Evolutionary conservation across 257 asterid genomes (phyloP).

Genomic region (Echium plantagineum): DNA sequence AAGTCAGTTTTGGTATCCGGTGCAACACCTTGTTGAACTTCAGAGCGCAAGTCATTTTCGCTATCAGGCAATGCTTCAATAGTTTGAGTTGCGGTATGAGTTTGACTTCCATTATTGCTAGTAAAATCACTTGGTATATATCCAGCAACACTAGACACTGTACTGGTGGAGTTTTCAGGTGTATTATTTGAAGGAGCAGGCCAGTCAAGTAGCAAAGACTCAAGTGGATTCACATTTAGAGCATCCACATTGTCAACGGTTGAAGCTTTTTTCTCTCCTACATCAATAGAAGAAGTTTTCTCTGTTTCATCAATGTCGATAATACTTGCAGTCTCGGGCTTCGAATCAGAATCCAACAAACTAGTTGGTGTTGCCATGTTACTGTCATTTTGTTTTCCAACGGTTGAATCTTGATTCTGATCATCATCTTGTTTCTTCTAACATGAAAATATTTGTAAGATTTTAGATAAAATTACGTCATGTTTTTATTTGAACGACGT

Average conservation of each 20-base stretch:
- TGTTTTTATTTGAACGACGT: neutral
- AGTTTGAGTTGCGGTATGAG: constrained; percentile 8
- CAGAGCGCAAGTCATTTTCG: constrained; percentile 6
- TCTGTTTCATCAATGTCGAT: neutral
- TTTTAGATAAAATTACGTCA: neutral
- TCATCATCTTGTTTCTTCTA: constrained; percentile 40
- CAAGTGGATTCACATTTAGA: constrained; percentile 29
- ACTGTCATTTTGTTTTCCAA: neutral
- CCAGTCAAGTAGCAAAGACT: constrained; percentile 44
- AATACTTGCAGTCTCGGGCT: neutral
- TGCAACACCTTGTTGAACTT: constrained; percentile 18
- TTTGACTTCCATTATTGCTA: constrained; percentile 12
- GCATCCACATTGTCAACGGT: constrained; percentile 10
- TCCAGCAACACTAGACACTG: no score
- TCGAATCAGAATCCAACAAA: neutral
- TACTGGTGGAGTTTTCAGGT: constrained; percentile 11
- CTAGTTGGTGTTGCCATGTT: neutral
- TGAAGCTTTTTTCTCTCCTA: constrained; percentile 20
- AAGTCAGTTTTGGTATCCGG: constrained; percentile 8
- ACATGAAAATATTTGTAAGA: constrained; percentile 6
- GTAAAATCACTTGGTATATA: no score
- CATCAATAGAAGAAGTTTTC: constrained; percentile 7
- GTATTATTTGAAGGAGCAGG: constrained; percentile 23
- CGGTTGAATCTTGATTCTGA: constrained; percentile 1
- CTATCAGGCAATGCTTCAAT: constrained; percentile 11